Base-by-base conservation (phyloP, 805 yeast genomes). In the Tetrapisispora nanseiensis region DNA sequence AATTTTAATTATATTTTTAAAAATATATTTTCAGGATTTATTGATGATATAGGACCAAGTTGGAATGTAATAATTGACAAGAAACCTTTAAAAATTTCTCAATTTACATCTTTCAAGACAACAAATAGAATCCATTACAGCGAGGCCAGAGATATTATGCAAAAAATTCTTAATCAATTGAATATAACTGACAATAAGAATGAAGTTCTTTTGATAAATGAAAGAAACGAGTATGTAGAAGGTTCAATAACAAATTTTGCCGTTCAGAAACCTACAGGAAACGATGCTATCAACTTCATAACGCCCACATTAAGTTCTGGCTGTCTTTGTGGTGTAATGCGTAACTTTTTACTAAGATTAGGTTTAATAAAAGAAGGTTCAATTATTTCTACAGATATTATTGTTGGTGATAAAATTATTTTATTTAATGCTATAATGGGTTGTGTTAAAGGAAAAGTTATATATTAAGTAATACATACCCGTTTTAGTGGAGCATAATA, bases 21-120 rank as follows among this genome's bases (percentile, higher is more conserved):
- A 35, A 61, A 48, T 22, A 48, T 54, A 15, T 54, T 48, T 27
- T 40, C 34, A 40, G 65, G 50, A 41, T 58, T 52, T 54, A 45
- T 49, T 41, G 49, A 54, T 12, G 37, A 47, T 62, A 1, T 48
- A 55, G 1, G 41, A 45, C 11, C 57, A 59, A 9, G 44, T 0
- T 87, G 83, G 79, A 74, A 70, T 18, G 77, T 86, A 0, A 78
- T 75, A 51, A 52, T 87, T 4, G 90, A 83, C 55, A 54, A 66
- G 0, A 61, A 68, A 24, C 68, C 77, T 1, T 69, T 74, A 1
- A 49, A 71, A 34, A 71, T 76, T 1, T 76, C 94, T 2, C 84
- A 85, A 2, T 85, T 83, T 61, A 86, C 95, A 0, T 80, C 94
- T 4, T 82, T 87, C 64, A 90, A 90, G 59, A 90, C 97, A 0